These are phyloP conservation scores for Gossypium mustelinum DNA, from an alignment of 345 rosid genomes.

Conservation along the genomic window DNA sequence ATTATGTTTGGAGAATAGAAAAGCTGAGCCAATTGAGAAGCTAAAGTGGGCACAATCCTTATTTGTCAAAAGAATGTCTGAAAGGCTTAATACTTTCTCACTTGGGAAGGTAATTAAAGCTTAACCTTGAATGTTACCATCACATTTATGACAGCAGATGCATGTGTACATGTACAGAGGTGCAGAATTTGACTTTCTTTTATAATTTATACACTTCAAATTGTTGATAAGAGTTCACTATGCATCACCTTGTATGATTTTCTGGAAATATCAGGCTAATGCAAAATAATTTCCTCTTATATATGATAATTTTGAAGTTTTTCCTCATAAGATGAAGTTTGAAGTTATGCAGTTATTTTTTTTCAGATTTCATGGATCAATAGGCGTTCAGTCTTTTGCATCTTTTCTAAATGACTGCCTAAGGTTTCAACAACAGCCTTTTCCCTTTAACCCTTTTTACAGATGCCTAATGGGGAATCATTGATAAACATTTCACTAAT, in stretches of 20 bases:
- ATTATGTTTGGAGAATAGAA: slow-evolving; percentile 38
- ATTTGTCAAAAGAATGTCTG: slow-evolving; percentile 65
- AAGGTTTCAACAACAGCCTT: neutral
- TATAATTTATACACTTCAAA: neutral
- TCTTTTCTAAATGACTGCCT: neutral
- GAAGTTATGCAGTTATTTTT: neutral
- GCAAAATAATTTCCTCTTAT: neutral
- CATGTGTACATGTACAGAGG: neutral
- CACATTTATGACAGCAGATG: neutral
- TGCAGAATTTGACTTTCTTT: neutral
- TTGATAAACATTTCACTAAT: neutral
- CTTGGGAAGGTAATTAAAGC: slow-evolving; percentile 41
- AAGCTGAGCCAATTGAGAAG: slow-evolving; percentile 62
- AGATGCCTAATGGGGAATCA: neutral
- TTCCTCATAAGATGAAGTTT: neutral
- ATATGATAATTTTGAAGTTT: neutral
- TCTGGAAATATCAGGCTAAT: neutral
- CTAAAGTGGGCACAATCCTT: slow-evolving; percentile 53
- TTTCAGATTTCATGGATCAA: neutral
- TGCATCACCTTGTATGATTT: neutral
- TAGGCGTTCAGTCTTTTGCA: neutral
- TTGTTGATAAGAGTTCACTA: neutral
- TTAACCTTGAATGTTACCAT: neutral
- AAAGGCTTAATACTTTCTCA: slow-evolving; percentile 35
- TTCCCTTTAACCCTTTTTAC: neutral